Evolutionary conservation across 768 basidiomycete genomes (phyloP), one percentile per base, ranked within the genome.

Genomic region (Pleurotus giganteus): DNA sequence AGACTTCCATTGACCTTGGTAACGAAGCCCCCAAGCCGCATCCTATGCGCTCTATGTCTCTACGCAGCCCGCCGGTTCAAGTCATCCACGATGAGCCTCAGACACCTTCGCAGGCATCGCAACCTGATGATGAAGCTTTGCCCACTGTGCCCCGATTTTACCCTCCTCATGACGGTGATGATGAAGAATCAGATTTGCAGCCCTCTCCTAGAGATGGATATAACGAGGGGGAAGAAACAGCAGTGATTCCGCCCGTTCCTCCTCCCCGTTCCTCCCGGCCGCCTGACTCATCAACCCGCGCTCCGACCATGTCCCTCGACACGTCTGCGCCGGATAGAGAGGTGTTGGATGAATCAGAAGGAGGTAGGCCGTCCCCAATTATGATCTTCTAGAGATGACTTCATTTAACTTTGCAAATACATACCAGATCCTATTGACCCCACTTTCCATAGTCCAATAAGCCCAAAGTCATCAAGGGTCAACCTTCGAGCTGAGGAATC

Each of bases 391-490:
- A 34, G 21, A 13, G 36, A 28, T 57, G 24, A 61, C 53, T 41
- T 13, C 5, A 7, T 2, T 3, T 41, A 26, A 44, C 19, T 52
- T 31, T 49, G 13, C 6, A 45, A 12, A 57, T 37, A 12, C 11
- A 51, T 1, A 28, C 15, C 60, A 88, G 87, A 89, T 65, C 87
- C 87, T 2, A 85, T 88, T 29, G 86, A 88, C 63, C 87, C 87
- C 17, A 60, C 66, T 5, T 85, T 86, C 71, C 76, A 84, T 57
- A 79, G 74, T 47, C 81, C 82, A 3, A 26, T 51, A 4, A 76
- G 73, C 64, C 74, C 73, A 47, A 71, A 69, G 37, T 53, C 68
- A 2, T 79, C 78, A 17, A 61, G 60, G 29, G 53, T 67, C 24
- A 64, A 65, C 56, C 47, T 70, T 17, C 43, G 39, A 23, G 26